Evolutionary conservation across 352 stramenopile species (phyloP).

Genomic region (Globisporangium heterothallicum): DNA sequence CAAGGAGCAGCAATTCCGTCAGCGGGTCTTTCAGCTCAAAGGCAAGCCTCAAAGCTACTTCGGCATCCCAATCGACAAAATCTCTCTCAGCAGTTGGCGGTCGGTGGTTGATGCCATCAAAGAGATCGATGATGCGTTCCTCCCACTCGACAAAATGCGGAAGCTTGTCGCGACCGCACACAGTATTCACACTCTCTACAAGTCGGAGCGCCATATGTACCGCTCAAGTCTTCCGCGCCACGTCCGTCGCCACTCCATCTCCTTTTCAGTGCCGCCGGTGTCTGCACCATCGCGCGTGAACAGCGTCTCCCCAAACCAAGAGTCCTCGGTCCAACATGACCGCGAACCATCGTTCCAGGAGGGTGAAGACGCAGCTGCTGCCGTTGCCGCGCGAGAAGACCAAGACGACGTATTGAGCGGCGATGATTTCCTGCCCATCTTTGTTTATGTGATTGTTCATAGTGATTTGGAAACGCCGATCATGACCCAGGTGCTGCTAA

Average conservation of each 20-base stretch:
- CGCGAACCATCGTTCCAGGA: conserved; percentile 11
- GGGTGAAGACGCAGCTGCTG: conserved; percentile 3
- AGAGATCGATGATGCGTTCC: conserved; percentile 76
- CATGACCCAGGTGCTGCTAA: conserved; percentile 77
- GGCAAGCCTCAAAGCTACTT: conserved; percentile 81
- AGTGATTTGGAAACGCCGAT: conserved; percentile 69
- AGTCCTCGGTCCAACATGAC: background rate
- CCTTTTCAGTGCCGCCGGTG: conserved; percentile 8
- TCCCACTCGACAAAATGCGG: conserved; percentile 81
- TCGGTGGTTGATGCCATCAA: conserved; percentile 70
- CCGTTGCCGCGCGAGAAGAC: conserved; percentile 8
- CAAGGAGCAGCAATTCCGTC: conserved; percentile 72
- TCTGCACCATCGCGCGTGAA: conserved; percentile 6
- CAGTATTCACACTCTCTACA: conserved; percentile 70
- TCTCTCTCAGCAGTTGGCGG: conserved; percentile 73
- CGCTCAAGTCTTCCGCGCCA: conserved; percentile 24
- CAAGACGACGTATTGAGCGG: conserved; percentile 74
- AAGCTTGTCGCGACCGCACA: conserved; percentile 71
- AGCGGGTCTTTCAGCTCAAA: conserved; percentile 55
- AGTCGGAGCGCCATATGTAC: conserved; percentile 50
- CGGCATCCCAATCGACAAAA: conserved; percentile 71
- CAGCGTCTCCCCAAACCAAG: background rate
- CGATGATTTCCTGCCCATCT: conserved; percentile 85
- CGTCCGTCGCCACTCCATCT: conserved; percentile 35
- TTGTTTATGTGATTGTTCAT: conserved; percentile 88